Base-by-base conservation (phyloP, 352 stramenopile species). In the Halophytophthora polymorphica region DNA sequence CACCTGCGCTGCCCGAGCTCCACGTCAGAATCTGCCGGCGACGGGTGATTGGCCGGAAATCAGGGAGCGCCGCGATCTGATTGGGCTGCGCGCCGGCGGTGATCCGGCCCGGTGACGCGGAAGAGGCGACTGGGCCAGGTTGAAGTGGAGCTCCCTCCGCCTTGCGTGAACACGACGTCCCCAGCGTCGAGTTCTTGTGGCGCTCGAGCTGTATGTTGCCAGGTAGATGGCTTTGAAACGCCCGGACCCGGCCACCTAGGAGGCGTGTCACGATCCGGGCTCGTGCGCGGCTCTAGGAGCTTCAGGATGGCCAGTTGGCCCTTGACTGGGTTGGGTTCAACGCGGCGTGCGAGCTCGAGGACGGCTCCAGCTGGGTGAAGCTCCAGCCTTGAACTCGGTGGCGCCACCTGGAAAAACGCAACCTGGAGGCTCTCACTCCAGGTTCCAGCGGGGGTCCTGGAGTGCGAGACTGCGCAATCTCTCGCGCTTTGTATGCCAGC, bases 21-120 rank as follows among this genome's bases (percentile, higher is more conserved):
- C n/a, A 43, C 8, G 7, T 25, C 2, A 12, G 17, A 21, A 22
- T 25, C 37, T 12, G n/a, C 13, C 18, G 37, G 19, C 37, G 17
- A 6, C 37, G 10, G 1, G 10, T 53, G 47, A 53, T 53, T 53
- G 47, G 47, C 25, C 25, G 4, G 25, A 31, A 31, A 31, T 31
- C 25, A 31, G 25, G 25, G 8, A 31, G 25, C 25, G 25, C 8
- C 25, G 4, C 25, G 25, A 31, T 31, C 8, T 31, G 25, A 31
- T 31, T 31, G 25, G 25, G 4, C 47, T 45, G 47, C 47, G 5
- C 7, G 29, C 25, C 33, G 33, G 11, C 35, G 34, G 35, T 34
- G 21, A 53, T 39, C 23, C 2, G 8, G 7, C 12, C 14, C 36
- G 37, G 43, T 53, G 47, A 53, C 47, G 43, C 36, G 2, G 36